Conservation (phyloP, 345 rosid genomes). For the Luvunga scandens region DNA sequence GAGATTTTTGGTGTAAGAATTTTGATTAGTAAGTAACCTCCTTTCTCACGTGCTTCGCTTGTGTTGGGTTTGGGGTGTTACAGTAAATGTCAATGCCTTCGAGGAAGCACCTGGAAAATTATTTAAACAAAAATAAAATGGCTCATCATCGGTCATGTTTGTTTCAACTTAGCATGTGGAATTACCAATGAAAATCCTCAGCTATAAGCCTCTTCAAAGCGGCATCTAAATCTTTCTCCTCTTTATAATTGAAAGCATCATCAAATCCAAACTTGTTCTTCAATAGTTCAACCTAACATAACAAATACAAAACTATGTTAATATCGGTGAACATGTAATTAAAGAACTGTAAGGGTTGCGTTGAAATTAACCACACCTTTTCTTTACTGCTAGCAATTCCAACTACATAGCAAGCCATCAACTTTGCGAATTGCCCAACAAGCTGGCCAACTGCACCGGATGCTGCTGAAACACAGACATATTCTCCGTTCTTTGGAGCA, state of each 20-base stretch:
- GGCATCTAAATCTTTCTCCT: slow-evolving; percentile 41
- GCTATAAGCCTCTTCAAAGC: slow-evolving; percentile 44
- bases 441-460: slow-evolving; percentile 44
- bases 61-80: too few relatives aligned
- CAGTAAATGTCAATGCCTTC: slow-evolving; percentile 32
- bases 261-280: slow-evolving; percentile 61
- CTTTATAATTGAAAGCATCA: slow-evolving; percentile 69
- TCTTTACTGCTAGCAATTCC: slow-evolving; percentile 45
- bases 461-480: slow-evolving; percentile 32
- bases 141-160: too few relatives aligned
- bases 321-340: slow-evolving; percentile 2
- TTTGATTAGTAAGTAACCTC: too few relatives aligned
- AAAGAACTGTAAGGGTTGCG: too few relatives aligned
- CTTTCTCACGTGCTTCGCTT: too few relatives aligned
- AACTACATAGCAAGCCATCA: slow-evolving; percentile 44
- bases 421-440: slow-evolving; percentile 44
- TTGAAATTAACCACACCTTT: slow-evolving; percentile 21
- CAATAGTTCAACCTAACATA: too few relatives aligned
- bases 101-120: slow-evolving; percentile 22
- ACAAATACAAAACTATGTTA: too few relatives aligned
- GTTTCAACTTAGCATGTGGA: too few relatives aligned
- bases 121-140: too few relatives aligned
- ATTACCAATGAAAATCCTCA: too few relatives aligned
- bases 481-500: slow-evolving; percentile 32
- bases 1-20: too few relatives aligned